Evolutionary conservation across 192 early-diverging fungal genomes (phyloP).

Genomic region (Coemansia sp.): DNA sequence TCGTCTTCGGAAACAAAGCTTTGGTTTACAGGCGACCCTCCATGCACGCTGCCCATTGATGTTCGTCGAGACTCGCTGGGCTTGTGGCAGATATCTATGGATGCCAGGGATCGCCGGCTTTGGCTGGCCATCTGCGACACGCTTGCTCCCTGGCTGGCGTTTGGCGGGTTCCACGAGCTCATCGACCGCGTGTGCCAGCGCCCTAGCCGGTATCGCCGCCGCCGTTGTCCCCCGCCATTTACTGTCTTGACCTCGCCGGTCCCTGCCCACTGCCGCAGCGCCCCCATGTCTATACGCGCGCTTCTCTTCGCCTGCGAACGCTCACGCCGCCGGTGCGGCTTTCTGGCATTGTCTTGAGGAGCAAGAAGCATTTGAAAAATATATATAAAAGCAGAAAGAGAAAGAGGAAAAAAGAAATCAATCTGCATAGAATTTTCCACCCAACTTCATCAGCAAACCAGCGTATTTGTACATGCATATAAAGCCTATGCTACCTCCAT

Average conservation of each 20-base stretch:
- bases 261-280: conserved; percentile 43
- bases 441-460: too few species aligned
- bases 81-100: conserved; percentile 45
- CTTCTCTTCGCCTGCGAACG: neutral
- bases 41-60: conserved; percentile 25
- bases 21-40: neutral
- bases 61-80: conserved; percentile 46
- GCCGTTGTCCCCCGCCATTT: conserved; percentile 2
- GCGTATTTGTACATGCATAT: too few species aligned
- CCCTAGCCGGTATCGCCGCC: conserved; percentile 44
- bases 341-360: too few species aligned
- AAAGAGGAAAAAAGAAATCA: too few species aligned
- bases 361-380: too few species aligned
- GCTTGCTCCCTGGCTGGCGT: neutral
- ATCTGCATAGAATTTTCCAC: too few species aligned
- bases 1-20: conserved; percentile 1
- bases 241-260: conserved; percentile 27
- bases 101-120: conserved; percentile 21
- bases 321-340: too few species aligned
- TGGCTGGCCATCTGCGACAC: conserved; percentile 1
- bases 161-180: conserved; percentile 52
- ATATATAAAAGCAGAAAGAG: too few species aligned
- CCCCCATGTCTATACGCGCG: conserved; percentile 23
- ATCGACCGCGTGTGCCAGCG: conserved; percentile 45
- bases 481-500: neutral